Base-by-base conservation (phyloP, 1,284 basidiomycete genomes). In the Ganoderma sinense region DNA sequence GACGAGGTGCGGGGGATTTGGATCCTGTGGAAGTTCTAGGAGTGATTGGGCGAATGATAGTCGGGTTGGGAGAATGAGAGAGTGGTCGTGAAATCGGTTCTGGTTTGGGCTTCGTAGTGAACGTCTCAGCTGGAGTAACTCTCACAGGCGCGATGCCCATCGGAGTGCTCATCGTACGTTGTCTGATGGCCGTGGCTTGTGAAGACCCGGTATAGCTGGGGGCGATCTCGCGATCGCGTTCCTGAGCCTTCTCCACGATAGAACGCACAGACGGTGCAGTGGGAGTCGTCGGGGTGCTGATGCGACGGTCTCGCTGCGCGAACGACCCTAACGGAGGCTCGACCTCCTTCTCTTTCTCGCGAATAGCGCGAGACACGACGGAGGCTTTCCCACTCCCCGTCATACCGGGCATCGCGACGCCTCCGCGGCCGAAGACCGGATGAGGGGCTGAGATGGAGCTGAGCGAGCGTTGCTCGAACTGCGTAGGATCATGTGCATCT, bases 341-440 rank as follows among this genome's bases (percentile, higher is more conserved):
- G 20, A 62, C 59, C 58, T 72, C 68, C 31, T 74, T 73, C 18
- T 74, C 73, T 31, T 74, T 73, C 13, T 74, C 74, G 0, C 67
- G 67, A 10, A 71, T 70, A 23, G 73, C 69, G 16, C 73, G 69
- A 62, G 78, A 68, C 53, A 75, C 71, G 7, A 69, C 74, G 16
- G 75, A 69, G 26, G 70, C 69, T 10, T 69, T 70, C 1, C 71
- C 75, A 69, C 80, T 83, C 5, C 82, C 75, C 2, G 82, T 79
- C 84, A 93, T 86, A 8, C 92, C 92, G 26, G 91, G 90, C 87
- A 94, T 88, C 6, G 91, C 92, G 60, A 92, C 81, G 18, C 91
- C 91, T 20, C 90, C 88, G 68, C 84, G 85, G 41, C 93, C 92
- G 78, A 94, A 94, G 31, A 94, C 77, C 6, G 92, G 92, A 80